Base-by-base conservation (phyloP, 116 monocot genomes). In the Cymodocea nodosa region DNA sequence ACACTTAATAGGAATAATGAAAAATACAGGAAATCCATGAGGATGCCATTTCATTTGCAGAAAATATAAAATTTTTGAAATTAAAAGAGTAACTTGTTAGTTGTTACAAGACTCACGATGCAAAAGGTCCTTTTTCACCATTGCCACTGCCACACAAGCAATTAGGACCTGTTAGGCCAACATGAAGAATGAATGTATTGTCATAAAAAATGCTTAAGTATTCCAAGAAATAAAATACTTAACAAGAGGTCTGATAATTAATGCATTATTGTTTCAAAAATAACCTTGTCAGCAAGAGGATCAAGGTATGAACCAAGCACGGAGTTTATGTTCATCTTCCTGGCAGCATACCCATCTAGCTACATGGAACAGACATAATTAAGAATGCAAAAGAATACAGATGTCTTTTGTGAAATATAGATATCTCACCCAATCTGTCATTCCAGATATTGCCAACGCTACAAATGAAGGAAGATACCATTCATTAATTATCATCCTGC, bases 231-330 rank as follows among this genome's bases (percentile, higher is more conserved):
- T 49, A 56, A 18, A 56, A 56, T 56, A 22, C 19, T 55, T 15
- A 20, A 22, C 14, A 23, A 30, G 8, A 9, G 40, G 16, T 8
- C 12, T 63, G 44, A 35, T 18, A 10, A 40, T 2, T 39, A 62
- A 62, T 37, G 14, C n/a, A 36, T 50, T 51, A 24, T 67, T 56
- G 18, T 35, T 16, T 19, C 22, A 39, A 40, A 40, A 23, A 55
- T 22, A 11, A 95, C 95, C 95, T 95, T 95, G 76, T 95, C 95
- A 60, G 95, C 90, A 70, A 95, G 83, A 8, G 95, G 95, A 81
- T 95, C 95, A 67, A 95, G 87, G 56, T 95, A 95, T 13, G 95
- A 95, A 70, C 95, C 95, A 73, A 85, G 63, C 52, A 95, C 95
- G 15, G 95, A 90, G 66, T 90, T 83, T 50, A 90, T 95, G 50